phyloP scores from a whole-genome alignment of 176 grass and related monocot genomes.

The Pontederia paniculata region DNA sequence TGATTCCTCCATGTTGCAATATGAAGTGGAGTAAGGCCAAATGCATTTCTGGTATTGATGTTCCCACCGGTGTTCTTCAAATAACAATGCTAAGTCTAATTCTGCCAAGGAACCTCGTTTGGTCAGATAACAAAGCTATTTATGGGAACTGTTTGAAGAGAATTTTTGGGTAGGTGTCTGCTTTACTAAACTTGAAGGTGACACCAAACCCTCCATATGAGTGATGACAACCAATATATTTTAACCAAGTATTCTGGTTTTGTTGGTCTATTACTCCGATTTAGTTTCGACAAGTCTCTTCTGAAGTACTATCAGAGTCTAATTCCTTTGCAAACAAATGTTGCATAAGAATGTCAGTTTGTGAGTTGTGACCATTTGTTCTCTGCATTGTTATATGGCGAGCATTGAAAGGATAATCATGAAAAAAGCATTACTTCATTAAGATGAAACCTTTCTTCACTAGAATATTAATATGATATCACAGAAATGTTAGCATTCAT shows the following conservation, averaged over 20 bases:
- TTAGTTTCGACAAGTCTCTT: too few species aligned
- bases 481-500: too few species aligned
- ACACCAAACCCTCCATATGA: conserved; percentile 56
- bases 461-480: too few species aligned
- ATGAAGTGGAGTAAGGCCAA: conserved; percentile 93
- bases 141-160: conserved; percentile 50
- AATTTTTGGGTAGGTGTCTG: conserved; percentile 45
- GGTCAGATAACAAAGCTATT: conserved; percentile 57
- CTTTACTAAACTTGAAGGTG: conserved; percentile 46
- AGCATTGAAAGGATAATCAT: background rate
- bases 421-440: background rate
- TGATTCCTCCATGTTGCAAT: conserved; percentile 98
- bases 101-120: conserved; percentile 87
- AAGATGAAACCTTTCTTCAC: background rate
- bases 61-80: conserved; percentile 73
- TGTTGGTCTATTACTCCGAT: background rate
- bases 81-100: conserved; percentile 67
- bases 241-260: conserved; percentile 3
- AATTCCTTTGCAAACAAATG: conserved; percentile 2
- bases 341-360: too few species aligned
- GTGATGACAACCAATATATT: conserved; percentile 15
- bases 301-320: background rate
- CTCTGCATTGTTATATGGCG: too few species aligned
- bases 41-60: conserved; percentile 72
- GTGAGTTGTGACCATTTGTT: too few species aligned